Conservation (phyloP, 2,329 filamentous ascomycete genomes). For the Mollisiaceae sp. region DNA sequence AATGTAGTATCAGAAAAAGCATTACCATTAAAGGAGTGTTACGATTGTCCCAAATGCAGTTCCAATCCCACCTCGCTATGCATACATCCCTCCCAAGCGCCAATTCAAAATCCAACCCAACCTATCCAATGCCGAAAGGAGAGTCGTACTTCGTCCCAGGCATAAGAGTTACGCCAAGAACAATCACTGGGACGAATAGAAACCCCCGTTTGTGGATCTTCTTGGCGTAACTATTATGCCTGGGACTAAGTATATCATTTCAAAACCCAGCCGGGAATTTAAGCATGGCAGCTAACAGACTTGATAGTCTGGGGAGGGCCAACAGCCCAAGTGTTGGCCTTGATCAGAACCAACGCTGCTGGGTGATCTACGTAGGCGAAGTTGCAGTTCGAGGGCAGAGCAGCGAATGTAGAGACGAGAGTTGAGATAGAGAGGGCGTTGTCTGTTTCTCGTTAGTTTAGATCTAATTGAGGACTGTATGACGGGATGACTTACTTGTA, state of each 20-base stretch:
- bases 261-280: slow-evolving; percentile 40
- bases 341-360: slow-evolving; percentile 26
- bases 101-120: neutral
- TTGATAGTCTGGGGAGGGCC: slow-evolving; percentile 38
- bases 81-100: neutral
- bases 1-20: neutral
- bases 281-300: slow-evolving; percentile 39
- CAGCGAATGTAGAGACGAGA: slow-evolving; percentile 27
- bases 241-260: too few species aligned
- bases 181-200: too few species aligned
- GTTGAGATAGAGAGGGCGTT: slow-evolving; percentile 38
- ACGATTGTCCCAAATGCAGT: neutral
- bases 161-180: too few species aligned
- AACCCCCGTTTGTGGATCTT: too few species aligned
- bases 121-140: neutral
- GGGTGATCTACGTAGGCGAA: slow-evolving; percentile 30
- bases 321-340: slow-evolving; percentile 32
- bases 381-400: slow-evolving; percentile 30
- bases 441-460: slow-evolving; percentile 20
- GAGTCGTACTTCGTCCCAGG: neutral
- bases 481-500: slow-evolving; percentile 28
- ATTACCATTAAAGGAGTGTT: neutral
- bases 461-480: neutral
- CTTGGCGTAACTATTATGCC: too few species aligned
- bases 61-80: neutral